Evolutionary conservation across 768 basidiomycete species (phyloP).

Genomic region (Leccinum boreale): DNA sequence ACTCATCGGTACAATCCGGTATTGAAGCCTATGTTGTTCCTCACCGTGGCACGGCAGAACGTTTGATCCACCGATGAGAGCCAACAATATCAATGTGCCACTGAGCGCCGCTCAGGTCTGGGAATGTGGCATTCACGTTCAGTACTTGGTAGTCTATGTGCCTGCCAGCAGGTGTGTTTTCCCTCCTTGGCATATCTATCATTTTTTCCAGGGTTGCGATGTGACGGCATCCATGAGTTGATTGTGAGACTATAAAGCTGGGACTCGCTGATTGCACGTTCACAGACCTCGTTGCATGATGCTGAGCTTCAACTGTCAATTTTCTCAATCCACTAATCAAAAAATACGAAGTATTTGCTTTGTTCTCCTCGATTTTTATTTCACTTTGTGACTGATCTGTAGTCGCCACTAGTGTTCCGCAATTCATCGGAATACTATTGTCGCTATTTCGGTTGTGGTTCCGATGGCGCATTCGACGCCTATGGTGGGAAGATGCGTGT

Average conservation of each 20-base stretch:
- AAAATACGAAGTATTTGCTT: conserved; percentile 8
- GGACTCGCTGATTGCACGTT: not conserved
- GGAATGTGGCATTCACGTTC: not conserved
- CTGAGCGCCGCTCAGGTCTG: not conserved
- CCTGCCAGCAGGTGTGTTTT: not conserved
- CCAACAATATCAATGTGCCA: not conserved
- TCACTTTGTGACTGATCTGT: not conserved
- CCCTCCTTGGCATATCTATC: not conserved
- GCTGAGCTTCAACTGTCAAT: conserved; percentile 4
- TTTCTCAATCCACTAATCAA: conserved; percentile 10
- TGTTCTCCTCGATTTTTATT: not conserved
- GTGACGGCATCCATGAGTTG: not conserved
- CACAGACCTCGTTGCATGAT: not conserved
- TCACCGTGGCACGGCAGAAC: not conserved
- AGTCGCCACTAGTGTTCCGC: conserved; percentile 8
- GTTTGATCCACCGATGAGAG: not conserved
- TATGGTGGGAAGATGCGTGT: conserved; percentile 26
- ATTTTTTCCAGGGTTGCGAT: not conserved
- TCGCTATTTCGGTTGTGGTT: conserved; percentile 19
- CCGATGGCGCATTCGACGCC: conserved; percentile 13
- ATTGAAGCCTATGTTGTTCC: not conserved
- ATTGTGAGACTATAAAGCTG: conserved; percentile 1
- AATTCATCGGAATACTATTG: conserved; percentile 11
- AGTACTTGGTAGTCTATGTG: not conserved
- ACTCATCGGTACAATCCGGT: conserved; percentile 36